Base-by-base conservation (phyloP, 352 stramenopile species). In the Phytopythium montanum region DNA sequence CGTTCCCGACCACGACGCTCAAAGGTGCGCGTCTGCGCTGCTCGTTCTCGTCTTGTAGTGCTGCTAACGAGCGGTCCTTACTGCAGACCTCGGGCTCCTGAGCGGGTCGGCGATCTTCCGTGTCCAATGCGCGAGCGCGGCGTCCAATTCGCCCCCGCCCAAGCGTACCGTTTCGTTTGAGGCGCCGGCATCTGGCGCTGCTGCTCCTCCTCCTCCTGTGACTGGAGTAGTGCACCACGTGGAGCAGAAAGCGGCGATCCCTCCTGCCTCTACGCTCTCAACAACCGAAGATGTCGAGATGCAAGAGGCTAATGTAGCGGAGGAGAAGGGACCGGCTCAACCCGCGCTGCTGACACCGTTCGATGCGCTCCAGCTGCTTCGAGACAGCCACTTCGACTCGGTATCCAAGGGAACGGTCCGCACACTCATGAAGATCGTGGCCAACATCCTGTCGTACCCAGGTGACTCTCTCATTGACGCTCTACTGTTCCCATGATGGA, bases 31-130 rank as follows among this genome's bases (percentile, higher is more conserved):
- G 5, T 51, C 2, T 34, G 2, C 2, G 21, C 25, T 52, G 33
- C 26, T 52, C 13, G n/a, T 19, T 31, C 23, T 31, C 1, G 25
- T 3, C 21, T 31, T 2, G 14, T 26, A 0, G 51, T 60, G 16
- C 18, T 6, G 33, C 13, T 41, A 5, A 60, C 10, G n/a, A n/a
- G n/a, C n/a, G n/a, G n/a, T n/a, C 13, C 0, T 12, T 19, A 14
- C 14, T 13, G 29, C 46, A 92, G 82, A 94, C 6, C 53, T 96
- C 25, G 87, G 87, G 0, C 82, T 96, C 44, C 29, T 90, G 52
- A 90, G 76, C 56, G 87, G 87, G 8, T 96, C 87, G 34, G 87
- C 79, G 21, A 94, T 96, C 63, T 96, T 96, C 59, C 87, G 85
- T 8, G 72, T 94, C 59, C 77, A 87, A 49, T 34, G 34, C 57